Percentiles rank a stretch among this genome's conserved stretches.
phyloP scores from a whole-genome alignment of 1,284 basidiomycete species.

The Heliocybe sulcata region DNA sequence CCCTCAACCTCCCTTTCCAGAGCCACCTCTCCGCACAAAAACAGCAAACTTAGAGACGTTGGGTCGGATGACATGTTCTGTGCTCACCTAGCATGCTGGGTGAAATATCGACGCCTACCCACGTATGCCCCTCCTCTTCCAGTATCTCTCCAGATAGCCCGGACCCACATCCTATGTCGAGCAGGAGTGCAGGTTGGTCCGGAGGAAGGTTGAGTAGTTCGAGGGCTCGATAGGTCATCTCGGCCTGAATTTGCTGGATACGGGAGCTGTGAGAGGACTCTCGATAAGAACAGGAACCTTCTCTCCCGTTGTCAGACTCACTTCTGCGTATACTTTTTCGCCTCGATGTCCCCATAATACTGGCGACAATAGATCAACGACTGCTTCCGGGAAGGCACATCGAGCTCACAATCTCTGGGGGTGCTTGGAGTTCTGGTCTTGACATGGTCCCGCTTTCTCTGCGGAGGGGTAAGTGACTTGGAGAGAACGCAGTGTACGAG shows the following conservation, averaged over 20 bases:
- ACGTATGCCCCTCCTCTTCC: constrained; percentile 89
- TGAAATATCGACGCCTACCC: constrained; percentile 94
- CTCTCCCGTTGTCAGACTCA: constrained; percentile 28
- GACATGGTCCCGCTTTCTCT: constrained; percentile 56
- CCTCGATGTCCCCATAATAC: constrained; percentile 97
- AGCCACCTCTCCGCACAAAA: constrained; percentile 68
- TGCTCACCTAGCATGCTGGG: constrained; percentile 91
- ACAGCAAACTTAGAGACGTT: neutral
- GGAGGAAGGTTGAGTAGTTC: constrained; percentile 84
- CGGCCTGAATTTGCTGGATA: constrained; percentile 94
- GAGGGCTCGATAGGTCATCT: constrained; percentile 95
- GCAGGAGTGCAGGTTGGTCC: constrained; percentile 73
- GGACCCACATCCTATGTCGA: constrained; percentile 98
- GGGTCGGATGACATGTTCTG: neutral
- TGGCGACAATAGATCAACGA: constrained; percentile 24
- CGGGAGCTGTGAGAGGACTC: constrained; percentile 60
- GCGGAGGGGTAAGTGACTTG: too few species aligned
- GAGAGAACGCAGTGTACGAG: too few species aligned
- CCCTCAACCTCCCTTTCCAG: constrained; percentile 91
- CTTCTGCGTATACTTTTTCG: constrained; percentile 97
- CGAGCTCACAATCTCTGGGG: constrained; percentile 85
- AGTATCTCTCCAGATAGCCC: constrained; percentile 97
- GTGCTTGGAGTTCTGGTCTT: constrained; percentile 90
- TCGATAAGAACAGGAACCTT: constrained; percentile 2
- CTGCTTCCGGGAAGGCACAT: neutral